Base-by-base conservation (phyloP, 2,329 filamentous ascomycete species). In the Xylariomycetidae sp. region DNA sequence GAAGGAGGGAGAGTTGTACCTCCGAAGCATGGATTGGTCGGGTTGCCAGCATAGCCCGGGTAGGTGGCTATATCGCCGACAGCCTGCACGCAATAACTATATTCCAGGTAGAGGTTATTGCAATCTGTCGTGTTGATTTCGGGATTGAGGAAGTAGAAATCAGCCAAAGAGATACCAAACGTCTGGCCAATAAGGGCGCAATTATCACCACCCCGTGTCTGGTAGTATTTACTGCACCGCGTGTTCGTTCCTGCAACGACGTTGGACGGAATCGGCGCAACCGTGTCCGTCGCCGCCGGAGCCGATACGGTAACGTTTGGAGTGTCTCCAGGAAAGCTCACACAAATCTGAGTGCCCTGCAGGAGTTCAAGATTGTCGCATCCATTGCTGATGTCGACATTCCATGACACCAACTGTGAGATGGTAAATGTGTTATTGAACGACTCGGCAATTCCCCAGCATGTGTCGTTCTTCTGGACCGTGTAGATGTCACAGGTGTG, bases 61-160 rank as follows among this genome's bases (percentile, higher is more conserved):
- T n/a, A n/a, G n/a, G n/a, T n/a, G n/a, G n/a, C n/a, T n/a, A n/a
- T n/a, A n/a, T n/a, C n/a, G n/a, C n/a, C n/a, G n/a, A n/a, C n/a
- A n/a, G n/a, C n/a, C n/a, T n/a, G n/a, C n/a, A n/a, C n/a, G n/a
- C n/a, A n/a, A n/a, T n/a, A n/a, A n/a, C n/a, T n/a, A n/a, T n/a
- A n/a, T n/a, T n/a, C n/a, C n/a, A n/a, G n/a, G n/a, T n/a, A n/a
- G n/a, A n/a, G n/a, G n/a, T n/a, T n/a, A n/a, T n/a, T n/a, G n/a
- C n/a, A n/a, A n/a, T n/a, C n/a, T n/a, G n/a, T n/a, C n/a, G n/a
- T n/a, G n/a, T n/a, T n/a, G n/a, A n/a, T n/a, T n/a, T 18, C 32
- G 25, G 32, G 25, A 19, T 34, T 34, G 17, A 29, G 25, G 25
- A 34, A 28, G 32, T 34, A 34, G 25, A 34, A 34, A 19, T 34